Conservation (phyloP, 2,329 filamentous ascomycete species). For the Colletotrichum costaricense region DNA sequence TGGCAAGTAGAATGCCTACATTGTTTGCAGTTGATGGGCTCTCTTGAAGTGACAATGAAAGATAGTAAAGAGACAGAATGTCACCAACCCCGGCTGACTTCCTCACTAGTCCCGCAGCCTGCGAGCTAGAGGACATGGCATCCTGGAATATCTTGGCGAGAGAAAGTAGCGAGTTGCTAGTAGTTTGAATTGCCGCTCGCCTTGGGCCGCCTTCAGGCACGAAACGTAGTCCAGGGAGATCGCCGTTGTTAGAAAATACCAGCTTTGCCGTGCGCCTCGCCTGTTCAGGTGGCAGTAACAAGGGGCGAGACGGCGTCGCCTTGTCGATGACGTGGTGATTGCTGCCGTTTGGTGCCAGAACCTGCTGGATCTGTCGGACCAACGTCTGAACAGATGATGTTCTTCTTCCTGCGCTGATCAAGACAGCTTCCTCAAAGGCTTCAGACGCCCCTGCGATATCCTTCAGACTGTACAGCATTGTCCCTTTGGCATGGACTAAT, state of each 20-base stretch:
- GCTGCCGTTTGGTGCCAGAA: conserved; percentile 63
- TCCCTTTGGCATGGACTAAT: conserved; percentile 97
- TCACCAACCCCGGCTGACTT: conserved; percentile 85
- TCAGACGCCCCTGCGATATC: conserved; percentile 83
- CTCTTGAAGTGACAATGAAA: conserved; percentile 92
- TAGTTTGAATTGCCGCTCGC: conserved; percentile 88
- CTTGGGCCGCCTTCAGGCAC: conserved; percentile 77
- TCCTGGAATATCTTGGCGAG: conserved; percentile 98
- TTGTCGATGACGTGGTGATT: conserved; percentile 41
- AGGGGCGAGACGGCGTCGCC: conserved; percentile 56
- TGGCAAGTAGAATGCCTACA: conserved; percentile 95
- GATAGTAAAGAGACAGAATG: conserved; percentile 93
- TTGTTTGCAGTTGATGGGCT: conserved; percentile 99
- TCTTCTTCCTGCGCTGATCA: conserved; percentile 83
- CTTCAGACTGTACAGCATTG: conserved; percentile 92
- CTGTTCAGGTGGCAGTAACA: conserved; percentile 85
- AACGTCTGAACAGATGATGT: conserved; percentile 80
- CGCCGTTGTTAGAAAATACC: conserved; percentile 80
- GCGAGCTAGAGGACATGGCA: conserved; percentile 81
- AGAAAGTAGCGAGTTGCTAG: conserved; percentile 93
- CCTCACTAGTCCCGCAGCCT: conserved; percentile 64
- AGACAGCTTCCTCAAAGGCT: conserved; percentile 93
- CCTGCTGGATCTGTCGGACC: conserved; percentile 80
- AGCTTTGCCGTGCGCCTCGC: conserved; percentile 85
- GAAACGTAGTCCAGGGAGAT: conserved; percentile 82